phyloP scores from a whole-genome alignment of 352 stramenopile genomes.

The Phytophthora idaei region DNA sequence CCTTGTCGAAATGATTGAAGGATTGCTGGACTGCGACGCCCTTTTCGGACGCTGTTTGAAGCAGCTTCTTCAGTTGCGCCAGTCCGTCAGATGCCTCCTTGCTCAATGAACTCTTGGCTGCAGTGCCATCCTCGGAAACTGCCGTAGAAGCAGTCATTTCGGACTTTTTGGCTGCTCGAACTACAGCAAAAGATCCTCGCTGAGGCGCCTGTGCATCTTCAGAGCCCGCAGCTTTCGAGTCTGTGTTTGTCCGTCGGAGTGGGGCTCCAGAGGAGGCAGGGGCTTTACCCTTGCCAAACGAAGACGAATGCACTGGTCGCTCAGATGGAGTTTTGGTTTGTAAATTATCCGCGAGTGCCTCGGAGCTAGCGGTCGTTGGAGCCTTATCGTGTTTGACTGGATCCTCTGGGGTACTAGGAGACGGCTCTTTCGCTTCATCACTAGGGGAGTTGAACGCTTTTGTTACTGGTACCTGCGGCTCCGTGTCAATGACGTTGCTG shows the following conservation, averaged over 20 bases:
- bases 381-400: neutral
- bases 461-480: constrained; percentile 1
- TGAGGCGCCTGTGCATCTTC: constrained; percentile 10
- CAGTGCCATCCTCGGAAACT: neutral
- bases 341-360: neutral
- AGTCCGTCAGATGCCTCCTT: constrained; percentile 28
- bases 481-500: neutral
- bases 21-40: constrained; percentile 55
- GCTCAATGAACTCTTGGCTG: neutral
- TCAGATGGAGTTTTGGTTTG: constrained; percentile 6
- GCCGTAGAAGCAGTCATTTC: constrained; percentile 14
- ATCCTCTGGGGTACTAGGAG: neutral
- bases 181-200: constrained; percentile 39
- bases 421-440: neutral
- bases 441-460: neutral
- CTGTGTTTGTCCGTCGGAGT: constrained; percentile 34
- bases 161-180: constrained; percentile 27
- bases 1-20: constrained; percentile 85
- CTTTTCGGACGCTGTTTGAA: constrained; percentile 49
- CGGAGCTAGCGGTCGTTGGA: neutral
- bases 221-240: constrained; percentile 17
- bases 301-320: constrained; percentile 19
- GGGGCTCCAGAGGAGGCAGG: constrained; percentile 8
- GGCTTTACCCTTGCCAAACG: constrained; percentile 14
- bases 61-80: constrained; percentile 49